phyloP scores from a whole-genome alignment of 345 rosid genomes.

The Rubroshorea leprosula region DNA sequence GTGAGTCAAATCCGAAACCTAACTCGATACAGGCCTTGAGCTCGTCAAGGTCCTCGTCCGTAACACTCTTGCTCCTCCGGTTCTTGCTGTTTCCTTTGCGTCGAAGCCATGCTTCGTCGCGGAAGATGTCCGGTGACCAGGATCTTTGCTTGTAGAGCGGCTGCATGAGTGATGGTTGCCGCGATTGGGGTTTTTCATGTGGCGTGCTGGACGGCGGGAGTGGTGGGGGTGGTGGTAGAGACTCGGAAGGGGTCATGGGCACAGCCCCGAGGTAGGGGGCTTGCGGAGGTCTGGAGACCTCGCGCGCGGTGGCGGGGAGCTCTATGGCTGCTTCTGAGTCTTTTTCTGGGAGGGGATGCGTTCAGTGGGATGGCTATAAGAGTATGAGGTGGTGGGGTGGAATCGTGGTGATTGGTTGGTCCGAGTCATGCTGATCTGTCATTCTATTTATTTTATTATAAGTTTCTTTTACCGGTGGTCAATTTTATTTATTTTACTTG shows the following conservation, averaged over 20 bases:
- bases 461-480: no score
- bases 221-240: conserved; percentile 9
- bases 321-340: conserved; percentile 32
- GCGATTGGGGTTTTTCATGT: no score
- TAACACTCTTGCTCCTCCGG: conserved; percentile 66
- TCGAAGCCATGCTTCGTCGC: conserved; percentile 85
- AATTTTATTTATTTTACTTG: no score
- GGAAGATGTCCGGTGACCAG: conserved; percentile 80
- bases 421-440: conserved; percentile 16
- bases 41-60: conserved; percentile 87
- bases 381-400: conserved; percentile 24
- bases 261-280: conserved; percentile 29
- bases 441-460: conserved; percentile 8
- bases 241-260: conserved; percentile 19
- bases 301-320: conserved; percentile 27
- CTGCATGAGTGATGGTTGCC: no score
- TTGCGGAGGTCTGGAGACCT: conserved; percentile 39
- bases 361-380: conserved; percentile 3
- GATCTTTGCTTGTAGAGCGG: conserved; percentile 70
- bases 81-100: conserved; percentile 49
- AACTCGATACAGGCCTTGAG: conserved; percentile 85
- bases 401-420: conserved; percentile 6
- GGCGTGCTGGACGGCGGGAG: no score
- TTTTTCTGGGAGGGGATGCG: not conserved
- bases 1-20: conserved; percentile 82